A percentile compares a stretch with the other conserved stretches of the same genome.
phyloP scores from a whole-genome alignment of 192 early-diverging fungal genomes.

The Coemansia sp. region DNA sequence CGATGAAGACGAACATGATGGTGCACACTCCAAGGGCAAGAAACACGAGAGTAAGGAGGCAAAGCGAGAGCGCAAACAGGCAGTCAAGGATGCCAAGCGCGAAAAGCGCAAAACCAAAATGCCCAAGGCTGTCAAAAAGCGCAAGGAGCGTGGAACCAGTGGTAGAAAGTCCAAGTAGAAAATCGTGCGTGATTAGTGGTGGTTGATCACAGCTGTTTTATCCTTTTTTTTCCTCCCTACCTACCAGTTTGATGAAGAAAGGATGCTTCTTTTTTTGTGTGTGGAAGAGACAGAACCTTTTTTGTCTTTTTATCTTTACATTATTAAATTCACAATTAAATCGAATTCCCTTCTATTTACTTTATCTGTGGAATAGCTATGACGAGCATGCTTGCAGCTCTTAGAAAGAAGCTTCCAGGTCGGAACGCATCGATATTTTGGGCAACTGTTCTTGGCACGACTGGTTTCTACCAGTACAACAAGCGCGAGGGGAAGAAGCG shows the following conservation, averaged over 20 bases:
- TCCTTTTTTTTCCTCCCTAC: neutral
- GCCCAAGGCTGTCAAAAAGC: conserved; percentile 95
- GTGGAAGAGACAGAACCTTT: too few species aligned
- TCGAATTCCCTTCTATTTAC: neutral
- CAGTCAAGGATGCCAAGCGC: conserved; percentile 84
- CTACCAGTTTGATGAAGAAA: neutral
- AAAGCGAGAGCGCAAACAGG: conserved; percentile 86
- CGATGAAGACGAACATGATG: conserved; percentile 24
- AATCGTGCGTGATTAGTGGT: neutral
- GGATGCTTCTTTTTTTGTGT: too few species aligned
- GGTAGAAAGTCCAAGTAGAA: conserved; percentile 62
- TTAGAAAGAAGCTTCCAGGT: conserved; percentile 45
- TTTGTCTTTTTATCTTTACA: neutral
- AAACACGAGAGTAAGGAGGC: conserved; percentile 84
- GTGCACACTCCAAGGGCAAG: conserved; percentile 58
- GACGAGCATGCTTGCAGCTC: conserved; percentile 19
- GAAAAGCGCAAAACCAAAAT: conserved; percentile 93
- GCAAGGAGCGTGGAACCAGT: conserved; percentile 74
- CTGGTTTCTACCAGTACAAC: conserved; percentile 50
- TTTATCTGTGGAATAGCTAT: neutral
- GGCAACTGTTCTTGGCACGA: conserved; percentile 25
- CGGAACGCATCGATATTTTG: conserved; percentile 52
- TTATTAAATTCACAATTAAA: neutral
- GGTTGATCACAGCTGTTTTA: neutral
- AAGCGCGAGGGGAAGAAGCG: conserved; percentile 38